phyloP scores from a whole-genome alignment of 2,329 filamentous ascomycete species.

The Epichloe festucae region DNA sequence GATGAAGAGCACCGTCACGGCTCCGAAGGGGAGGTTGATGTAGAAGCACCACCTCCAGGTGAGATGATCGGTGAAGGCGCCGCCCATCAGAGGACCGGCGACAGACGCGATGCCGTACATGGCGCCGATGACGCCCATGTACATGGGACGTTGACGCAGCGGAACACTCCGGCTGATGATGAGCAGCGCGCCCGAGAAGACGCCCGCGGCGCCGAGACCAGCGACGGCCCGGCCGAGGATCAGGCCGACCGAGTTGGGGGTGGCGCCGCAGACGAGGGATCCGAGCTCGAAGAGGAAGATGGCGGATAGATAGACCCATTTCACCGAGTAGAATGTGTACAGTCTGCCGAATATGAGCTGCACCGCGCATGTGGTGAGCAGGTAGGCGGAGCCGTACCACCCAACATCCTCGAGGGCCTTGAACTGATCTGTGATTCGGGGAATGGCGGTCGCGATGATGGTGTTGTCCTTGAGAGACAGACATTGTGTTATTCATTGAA shows the following conservation, averaged over 20 bases:
- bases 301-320: constrained; percentile 14
- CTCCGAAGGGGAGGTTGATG: constrained; percentile 27
- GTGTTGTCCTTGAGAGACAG: constrained; percentile 19
- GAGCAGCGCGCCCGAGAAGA: constrained; percentile 30
- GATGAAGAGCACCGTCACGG: constrained; percentile 20
- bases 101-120: constrained; percentile 34
- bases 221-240: constrained; percentile 24
- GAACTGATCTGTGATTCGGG: constrained; percentile 15
- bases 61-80: constrained; percentile 22
- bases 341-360: constrained; percentile 26
- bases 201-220: constrained; percentile 29
- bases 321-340: constrained; percentile 27
- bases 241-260: constrained; percentile 19
- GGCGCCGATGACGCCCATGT: constrained; percentile 22
- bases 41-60: constrained; percentile 29
- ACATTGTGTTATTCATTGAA: neutral
- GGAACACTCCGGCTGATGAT: constrained; percentile 28
- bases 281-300: constrained; percentile 18
- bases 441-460: constrained; percentile 24
- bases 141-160: constrained; percentile 20
- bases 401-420: constrained; percentile 6
- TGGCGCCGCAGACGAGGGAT: constrained; percentile 18
- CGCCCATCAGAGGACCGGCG: constrained; percentile 21
- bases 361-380: constrained; percentile 25
- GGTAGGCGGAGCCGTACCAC: constrained; percentile 14